phyloP scores from a whole-genome alignment of 768 basidiomycete species.

The Hysterangium stoloniferum region DNA sequence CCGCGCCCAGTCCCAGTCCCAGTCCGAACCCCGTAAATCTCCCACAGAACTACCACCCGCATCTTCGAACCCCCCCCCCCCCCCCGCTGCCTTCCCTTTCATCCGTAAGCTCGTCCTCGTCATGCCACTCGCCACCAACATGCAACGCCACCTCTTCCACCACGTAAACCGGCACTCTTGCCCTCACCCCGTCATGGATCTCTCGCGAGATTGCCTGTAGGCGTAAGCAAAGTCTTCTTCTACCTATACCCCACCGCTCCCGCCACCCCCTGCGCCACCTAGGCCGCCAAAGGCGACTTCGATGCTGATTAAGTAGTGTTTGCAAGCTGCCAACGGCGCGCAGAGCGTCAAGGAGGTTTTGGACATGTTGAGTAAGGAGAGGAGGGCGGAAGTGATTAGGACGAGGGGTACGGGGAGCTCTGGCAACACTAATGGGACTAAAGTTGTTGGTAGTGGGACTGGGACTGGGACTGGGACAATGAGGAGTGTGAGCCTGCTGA shows the following conservation, averaged over 20 bases:
- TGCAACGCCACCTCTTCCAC: constrained; percentile 40
- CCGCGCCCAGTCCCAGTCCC: background rate
- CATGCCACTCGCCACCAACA: background rate
- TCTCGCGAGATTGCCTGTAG: constrained; percentile 19
- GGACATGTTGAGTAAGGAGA: constrained; percentile 57
- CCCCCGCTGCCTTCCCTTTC: background rate
- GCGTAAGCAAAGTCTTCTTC: constrained; percentile 18
- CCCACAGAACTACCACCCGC: too few species aligned
- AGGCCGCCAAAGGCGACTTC: constrained; percentile 44
- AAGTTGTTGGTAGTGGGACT: background rate
- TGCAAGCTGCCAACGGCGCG: constrained; percentile 66
- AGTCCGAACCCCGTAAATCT: background rate
- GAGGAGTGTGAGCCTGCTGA: constrained; percentile 11
- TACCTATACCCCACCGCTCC: too few species aligned
- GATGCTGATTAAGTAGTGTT: constrained; percentile 61
- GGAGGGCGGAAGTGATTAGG: constrained; percentile 65
- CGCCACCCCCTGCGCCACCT: constrained; percentile 14
- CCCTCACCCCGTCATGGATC: too few species aligned
- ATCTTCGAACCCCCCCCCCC: constrained; percentile 3
- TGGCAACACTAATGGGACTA: too few species aligned
- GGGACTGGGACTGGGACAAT: background rate
- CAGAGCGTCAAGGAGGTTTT: constrained; percentile 65
- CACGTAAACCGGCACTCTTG: constrained; percentile 33
- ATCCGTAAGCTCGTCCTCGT: background rate
- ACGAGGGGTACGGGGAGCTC: constrained; percentile 37